Base-by-base conservation (phyloP, 1,139 yeast genomes). In the Yamadazyma mexicana region DNA sequence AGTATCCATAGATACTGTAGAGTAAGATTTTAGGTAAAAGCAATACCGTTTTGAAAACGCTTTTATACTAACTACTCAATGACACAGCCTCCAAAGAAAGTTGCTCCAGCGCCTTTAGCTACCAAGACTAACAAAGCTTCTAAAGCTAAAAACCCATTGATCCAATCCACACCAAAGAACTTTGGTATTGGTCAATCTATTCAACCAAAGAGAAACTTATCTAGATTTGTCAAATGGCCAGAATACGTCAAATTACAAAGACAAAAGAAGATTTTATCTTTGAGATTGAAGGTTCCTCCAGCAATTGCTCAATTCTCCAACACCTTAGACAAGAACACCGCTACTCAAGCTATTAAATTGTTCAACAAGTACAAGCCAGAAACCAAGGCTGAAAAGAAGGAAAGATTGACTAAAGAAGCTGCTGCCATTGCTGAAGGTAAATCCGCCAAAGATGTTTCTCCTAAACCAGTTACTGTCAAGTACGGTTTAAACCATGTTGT, bases 291-390 rank as follows among this genome's bases (percentile, higher is more conserved):
- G 85, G 98, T 91, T 65, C 98, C 98, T 56, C 98, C 98, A 64
- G 86, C 98, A 55, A 83, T 91, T 67, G 80, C 98, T 56, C 98
- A 92, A 78, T 92, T 91, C 83, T 87, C 87, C 66, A 77, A 84
- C 74, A 84, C 92, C 61, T 81, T 92, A 72, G 98, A 91, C 83
- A 91, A 91, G 84, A 91, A 91, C 87, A 84, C 97, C 58, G 97
- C 98, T 64, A 78, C 96, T 59, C 95, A 87, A 77, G 80, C 95
- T 58, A 86, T 91, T 82, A 89, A 91, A 80, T 84, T 91, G 64
- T 83, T 91, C 77, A 88, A 88, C 94, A 91, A 89, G 79, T 91
- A 91, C 87, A 85, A 95, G 78, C 98, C 98, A 67, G 98, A 91
- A 80, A 87, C 96, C 57, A 64, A 83, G 67, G 86, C 92, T 64